Evolutionary conservation across 257 asterid species (phyloP).

Genomic region (Osmanthus fragrans): DNA sequence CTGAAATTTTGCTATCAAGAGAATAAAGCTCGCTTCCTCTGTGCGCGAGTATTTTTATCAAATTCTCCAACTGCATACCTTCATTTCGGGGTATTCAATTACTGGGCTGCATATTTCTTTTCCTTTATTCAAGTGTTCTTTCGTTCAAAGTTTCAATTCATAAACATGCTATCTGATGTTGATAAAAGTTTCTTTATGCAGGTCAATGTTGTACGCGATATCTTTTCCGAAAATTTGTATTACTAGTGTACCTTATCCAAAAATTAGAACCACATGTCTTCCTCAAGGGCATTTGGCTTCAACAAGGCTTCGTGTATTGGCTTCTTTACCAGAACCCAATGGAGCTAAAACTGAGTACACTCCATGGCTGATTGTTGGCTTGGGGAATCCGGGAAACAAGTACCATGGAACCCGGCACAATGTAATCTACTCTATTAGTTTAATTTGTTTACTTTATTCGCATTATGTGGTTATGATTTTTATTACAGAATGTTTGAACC

Average conservation of each 20-base stretch:
- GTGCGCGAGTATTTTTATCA: neutral
- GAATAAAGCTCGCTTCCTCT: neutral
- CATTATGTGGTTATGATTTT: neutral
- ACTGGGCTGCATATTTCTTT: neutral
- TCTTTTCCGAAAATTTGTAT: constrained; percentile 37
- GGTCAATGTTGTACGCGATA: constrained; percentile 69
- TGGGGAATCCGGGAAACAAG: constrained; percentile 97
- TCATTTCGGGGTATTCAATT: neutral
- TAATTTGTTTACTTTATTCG: neutral
- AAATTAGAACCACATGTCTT: constrained; percentile 35
- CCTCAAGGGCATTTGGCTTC: constrained; percentile 40
- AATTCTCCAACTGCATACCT: neutral
- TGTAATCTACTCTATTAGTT: constrained; percentile 40
- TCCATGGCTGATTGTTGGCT: constrained; percentile 99
- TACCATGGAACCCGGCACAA: constrained; percentile 97
- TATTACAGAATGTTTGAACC: neutral
- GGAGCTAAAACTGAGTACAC: constrained; percentile 76
- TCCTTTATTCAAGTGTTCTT: neutral
- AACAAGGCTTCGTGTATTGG: constrained; percentile 50
- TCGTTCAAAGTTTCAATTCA: neutral
- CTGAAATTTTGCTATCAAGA: neutral
- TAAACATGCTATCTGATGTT: neutral
- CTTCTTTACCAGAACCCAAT: constrained; percentile 52
- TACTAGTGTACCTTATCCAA: constrained; percentile 36
- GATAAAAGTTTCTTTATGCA: constrained; percentile 10